Percentiles rank a stretch among this genome's conserved stretches.
phyloP scores from a whole-genome alignment of 768 basidiomycete genomes.

The Suillus lakei region DNA sequence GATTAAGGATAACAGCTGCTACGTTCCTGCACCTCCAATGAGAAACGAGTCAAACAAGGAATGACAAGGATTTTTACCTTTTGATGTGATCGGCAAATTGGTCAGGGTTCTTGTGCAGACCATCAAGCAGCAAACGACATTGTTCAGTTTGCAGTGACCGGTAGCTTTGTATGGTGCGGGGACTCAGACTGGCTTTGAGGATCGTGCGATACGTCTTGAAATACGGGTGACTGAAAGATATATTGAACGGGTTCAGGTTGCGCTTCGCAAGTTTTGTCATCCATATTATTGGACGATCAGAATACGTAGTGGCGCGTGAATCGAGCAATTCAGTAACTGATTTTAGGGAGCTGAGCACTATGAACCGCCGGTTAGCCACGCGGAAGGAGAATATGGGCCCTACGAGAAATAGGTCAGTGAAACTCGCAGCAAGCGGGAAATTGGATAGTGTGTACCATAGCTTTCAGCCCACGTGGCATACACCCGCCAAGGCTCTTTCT shows the following conservation, averaged over 20 bases:
- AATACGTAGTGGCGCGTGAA: background rate
- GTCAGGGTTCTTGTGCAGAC: background rate
- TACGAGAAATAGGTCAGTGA: background rate
- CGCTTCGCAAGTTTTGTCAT: conserved; percentile 5
- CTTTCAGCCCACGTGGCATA: background rate
- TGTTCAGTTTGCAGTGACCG: background rate
- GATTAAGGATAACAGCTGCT: background rate
- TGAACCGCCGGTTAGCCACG: background rate
- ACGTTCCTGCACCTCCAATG: background rate
- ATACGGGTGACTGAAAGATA: conserved; percentile 1
- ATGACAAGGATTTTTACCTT: background rate
- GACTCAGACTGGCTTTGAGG: background rate
- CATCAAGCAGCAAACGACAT: background rate
- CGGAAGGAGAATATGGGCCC: conserved; percentile 2
- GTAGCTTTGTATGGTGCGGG: conserved; percentile 1
- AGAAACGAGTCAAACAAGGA: background rate
- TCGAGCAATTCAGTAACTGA: background rate
- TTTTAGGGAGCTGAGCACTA: conserved; percentile 1
- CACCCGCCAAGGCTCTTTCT: background rate
- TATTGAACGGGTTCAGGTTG: background rate
- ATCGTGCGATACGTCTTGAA: background rate
- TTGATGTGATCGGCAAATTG: background rate
- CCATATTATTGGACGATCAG: conserved; percentile 3
- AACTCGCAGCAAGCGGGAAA: background rate
- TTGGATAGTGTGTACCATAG: background rate